Evolutionary conservation across 139 green algal species (phyloP), one percentile per base, ranked within the genome.

Genomic region (Chlamydomonas incerta): DNA sequence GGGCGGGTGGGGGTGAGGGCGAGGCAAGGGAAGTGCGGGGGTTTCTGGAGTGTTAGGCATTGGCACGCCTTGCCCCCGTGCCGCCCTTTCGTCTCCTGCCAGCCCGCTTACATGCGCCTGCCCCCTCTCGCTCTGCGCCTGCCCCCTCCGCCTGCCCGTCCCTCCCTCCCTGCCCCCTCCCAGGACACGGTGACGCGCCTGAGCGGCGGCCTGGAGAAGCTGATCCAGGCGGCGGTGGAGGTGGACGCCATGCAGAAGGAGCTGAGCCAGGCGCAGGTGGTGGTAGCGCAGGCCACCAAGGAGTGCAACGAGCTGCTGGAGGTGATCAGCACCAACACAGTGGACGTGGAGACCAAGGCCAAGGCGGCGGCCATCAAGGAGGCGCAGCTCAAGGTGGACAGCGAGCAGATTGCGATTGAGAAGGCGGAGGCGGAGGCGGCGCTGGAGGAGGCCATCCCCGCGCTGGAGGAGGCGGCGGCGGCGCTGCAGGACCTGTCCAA

Each of bases 391-490:
- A 92, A 93, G 80, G 85, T 94, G 34, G 87, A 95, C 29, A 91
- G 75, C 28, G 89, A 91, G 73, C 87, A 89, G 74, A 95, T 95
- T 28, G 33, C 90, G 6, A 81, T 94, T 35, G 94, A 98, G 82
- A 98, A 98, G 89, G 90, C 86, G n/a, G 95, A 97, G 66, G 96
- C 96, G 18, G 96, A 98, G 87, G 92, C 88, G 46, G 96, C 95
- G 0, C 86, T 98, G 41, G 95, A 93, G 80, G 93, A 94, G 72
- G 96, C 96, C 29, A 97, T 98, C 76, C 96, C 96, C 29, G 95
- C 94, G 4, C 76, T 98, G 62, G 95, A 97, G 89, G 95, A 96
- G 79, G 96, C 96, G 26, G 95, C 94, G n/a, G 90, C 92, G 18
- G 95, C 95, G 29, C 89, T 98, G 76, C 92, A 94, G 58, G 95